Evolutionary conservation across 306 rosid species (phyloP).

Genomic region (Vigna angularis): DNA sequence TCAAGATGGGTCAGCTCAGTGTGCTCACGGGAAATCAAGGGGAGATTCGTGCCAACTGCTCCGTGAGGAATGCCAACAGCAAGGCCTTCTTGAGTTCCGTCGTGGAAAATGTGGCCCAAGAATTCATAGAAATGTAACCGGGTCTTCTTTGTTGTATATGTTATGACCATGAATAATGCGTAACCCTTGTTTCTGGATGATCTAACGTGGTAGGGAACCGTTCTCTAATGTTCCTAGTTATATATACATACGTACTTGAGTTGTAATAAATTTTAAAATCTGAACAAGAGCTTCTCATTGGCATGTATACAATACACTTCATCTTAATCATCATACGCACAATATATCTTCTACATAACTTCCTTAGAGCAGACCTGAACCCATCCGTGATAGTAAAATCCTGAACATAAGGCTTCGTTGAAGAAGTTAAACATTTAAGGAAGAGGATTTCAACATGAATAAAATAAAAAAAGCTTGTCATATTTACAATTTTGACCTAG

Average conservation of each 20-base stretch:
- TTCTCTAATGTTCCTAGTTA: neutral
- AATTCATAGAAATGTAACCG: constrained; percentile 24
- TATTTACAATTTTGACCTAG: too few relatives aligned
- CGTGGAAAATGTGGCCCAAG: constrained; percentile 46
- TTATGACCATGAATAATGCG: constrained; percentile 1
- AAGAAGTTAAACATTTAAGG: too few relatives aligned
- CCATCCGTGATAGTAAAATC: too few relatives aligned
- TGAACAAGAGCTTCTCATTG: too few relatives aligned
- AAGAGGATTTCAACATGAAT: too few relatives aligned
- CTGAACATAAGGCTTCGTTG: too few relatives aligned
- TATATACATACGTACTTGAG: neutral
- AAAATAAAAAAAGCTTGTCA: too few relatives aligned
- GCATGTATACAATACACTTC: too few relatives aligned
- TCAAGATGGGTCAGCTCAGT: constrained; percentile 75
- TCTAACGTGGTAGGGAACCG: neutral
- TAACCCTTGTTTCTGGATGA: constrained; percentile 12
- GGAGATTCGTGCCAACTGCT: constrained; percentile 73
- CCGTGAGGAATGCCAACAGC: constrained; percentile 51
- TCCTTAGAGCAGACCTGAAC: too few relatives aligned
- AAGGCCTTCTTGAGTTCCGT: constrained; percentile 45
- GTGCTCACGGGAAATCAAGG: constrained; percentile 66
- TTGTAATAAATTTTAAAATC: neutral
- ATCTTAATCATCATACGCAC: too few relatives aligned
- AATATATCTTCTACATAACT: too few relatives aligned
- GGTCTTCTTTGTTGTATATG: neutral